Percentiles rank a stretch among this genome's conserved stretches.
These are phyloP conservation scores for Phaffia tasmanica DNA, from an alignment of 768 basidiomycete genomes.

Conservation along the genomic window DNA sequence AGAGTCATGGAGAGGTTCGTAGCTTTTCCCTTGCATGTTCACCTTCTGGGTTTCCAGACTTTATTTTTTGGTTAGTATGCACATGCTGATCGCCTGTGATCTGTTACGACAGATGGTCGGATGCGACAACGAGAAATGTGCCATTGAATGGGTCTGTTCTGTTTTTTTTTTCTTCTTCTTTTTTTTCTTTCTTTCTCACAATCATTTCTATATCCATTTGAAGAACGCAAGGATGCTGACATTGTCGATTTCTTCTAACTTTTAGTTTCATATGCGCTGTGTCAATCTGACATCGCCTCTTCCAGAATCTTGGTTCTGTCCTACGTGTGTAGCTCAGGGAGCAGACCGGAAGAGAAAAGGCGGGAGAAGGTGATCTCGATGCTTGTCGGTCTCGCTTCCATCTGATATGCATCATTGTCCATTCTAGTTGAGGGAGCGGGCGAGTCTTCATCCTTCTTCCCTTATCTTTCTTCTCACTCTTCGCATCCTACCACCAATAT, in stretches of 20 bases:
- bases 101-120: constrained; percentile 23
- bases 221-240: background rate
- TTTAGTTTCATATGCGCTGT: constrained; percentile 26
- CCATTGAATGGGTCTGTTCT: constrained; percentile 24
- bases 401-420: too few relatives aligned
- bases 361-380: background rate
- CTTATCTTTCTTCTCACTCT: too few relatives aligned
- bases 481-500: too few relatives aligned
- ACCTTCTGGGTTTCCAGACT: background rate
- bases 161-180: background rate
- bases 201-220: background rate
- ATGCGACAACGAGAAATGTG: constrained; percentile 24
- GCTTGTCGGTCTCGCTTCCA: too few relatives aligned
- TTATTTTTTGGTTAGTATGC: background rate
- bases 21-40: background rate
- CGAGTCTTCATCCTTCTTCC: too few relatives aligned
- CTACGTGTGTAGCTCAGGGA: constrained; percentile 3
- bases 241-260: background rate
- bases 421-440: too few relatives aligned
- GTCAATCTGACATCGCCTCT: constrained; percentile 20
- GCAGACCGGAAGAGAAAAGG: background rate
- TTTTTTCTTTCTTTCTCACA: background rate
- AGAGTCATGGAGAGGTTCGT: constrained; percentile 20
- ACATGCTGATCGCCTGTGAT: background rate
- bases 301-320: constrained; percentile 25